Evolutionary conservation across 176 grass and related monocot genomes (phyloP).

Genomic region (Paspalum vaginatum): DNA sequence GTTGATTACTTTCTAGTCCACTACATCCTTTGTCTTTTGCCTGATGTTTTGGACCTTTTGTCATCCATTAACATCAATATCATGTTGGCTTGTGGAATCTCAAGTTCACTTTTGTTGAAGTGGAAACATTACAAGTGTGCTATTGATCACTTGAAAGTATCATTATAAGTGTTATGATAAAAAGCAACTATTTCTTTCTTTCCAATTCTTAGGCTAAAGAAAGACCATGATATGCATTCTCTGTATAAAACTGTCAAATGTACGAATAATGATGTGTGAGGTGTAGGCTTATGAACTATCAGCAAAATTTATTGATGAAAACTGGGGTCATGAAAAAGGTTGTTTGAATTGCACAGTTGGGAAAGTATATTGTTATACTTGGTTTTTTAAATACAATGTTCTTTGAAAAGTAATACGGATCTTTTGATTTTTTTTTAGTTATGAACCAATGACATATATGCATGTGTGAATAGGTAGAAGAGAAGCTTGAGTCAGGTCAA

Average conservation of each 20-base stretch:
- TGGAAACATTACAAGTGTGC: not conserved
- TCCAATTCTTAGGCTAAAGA: not conserved
- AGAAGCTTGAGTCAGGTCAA: conserved; percentile 85
- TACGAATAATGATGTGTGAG: not conserved
- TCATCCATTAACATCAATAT: not conserved
- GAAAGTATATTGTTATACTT: not conserved
- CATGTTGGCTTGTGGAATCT: not conserved
- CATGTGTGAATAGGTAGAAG: conserved; percentile 66
- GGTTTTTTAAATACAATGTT: conserved; percentile 9
- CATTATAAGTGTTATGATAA: not conserved
- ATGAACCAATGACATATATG: conserved; percentile 31
- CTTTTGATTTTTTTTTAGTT: conserved; percentile 11
- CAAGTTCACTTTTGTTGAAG: not conserved
- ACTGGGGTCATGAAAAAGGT: not conserved
- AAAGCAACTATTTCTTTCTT: not conserved
- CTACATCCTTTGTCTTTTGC: not conserved
- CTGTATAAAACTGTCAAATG: not conserved
- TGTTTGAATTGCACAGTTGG: not conserved
- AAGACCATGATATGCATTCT: not conserved
- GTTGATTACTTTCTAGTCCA: not conserved
- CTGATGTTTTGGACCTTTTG: not conserved
- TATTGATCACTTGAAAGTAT: not conserved
- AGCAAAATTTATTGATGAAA: not conserved
- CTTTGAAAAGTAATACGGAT: not conserved
- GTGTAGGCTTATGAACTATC: not conserved